A percentile compares a stretch with the other conserved stretches of the same genome.
Conservation (phyloP, 805 yeast species). For the Candida mattraensis region DNA sequence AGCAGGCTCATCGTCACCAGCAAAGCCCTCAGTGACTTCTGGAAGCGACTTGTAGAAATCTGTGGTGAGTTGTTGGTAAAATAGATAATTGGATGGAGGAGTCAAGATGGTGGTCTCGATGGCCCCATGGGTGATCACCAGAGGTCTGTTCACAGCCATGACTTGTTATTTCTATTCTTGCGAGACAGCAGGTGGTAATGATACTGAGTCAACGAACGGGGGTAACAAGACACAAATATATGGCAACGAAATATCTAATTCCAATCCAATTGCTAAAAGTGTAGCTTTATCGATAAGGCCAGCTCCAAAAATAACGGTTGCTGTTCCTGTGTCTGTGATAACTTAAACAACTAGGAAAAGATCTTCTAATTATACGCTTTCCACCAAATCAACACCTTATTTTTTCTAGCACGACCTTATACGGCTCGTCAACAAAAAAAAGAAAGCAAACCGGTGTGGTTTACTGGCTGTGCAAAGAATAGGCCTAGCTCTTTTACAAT, state of each 20-base stretch:
- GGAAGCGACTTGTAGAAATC: slow-evolving; percentile 80
- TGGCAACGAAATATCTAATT: slow-evolving; percentile 1
- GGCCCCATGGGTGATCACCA: slow-evolving; percentile 79
- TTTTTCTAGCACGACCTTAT: too few species aligned
- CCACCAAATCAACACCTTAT: too few species aligned
- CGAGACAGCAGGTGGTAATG: too few species aligned
- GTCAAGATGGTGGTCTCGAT: slow-evolving; percentile 87
- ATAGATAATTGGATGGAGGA: slow-evolving; percentile 76
- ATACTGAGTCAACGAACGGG: too few species aligned
- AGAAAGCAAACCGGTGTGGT: slow-evolving; percentile 7
- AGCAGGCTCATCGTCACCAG: slow-evolving; percentile 84
- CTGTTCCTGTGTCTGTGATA: too few species aligned
- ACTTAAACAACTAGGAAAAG: too few species aligned
- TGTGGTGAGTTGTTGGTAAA: slow-evolving; percentile 83
- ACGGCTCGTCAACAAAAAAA: slow-evolving; percentile 16
- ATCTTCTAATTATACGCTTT: too few species aligned
- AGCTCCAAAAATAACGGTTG: too few species aligned
- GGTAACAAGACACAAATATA: slow-evolving; percentile 4
- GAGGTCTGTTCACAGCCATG: slow-evolving; percentile 58
- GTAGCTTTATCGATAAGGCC: too few species aligned
- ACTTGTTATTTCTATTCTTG: too few species aligned
- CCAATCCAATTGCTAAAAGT: too few species aligned
- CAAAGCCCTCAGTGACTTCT: slow-evolving; percentile 77
- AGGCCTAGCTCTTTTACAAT: slow-evolving; percentile 6
- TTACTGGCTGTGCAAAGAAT: slow-evolving; percentile 6